Base-by-base conservation (phyloP, 768 basidiomycete genomes). In the Rossbeevera mucosa region DNA sequence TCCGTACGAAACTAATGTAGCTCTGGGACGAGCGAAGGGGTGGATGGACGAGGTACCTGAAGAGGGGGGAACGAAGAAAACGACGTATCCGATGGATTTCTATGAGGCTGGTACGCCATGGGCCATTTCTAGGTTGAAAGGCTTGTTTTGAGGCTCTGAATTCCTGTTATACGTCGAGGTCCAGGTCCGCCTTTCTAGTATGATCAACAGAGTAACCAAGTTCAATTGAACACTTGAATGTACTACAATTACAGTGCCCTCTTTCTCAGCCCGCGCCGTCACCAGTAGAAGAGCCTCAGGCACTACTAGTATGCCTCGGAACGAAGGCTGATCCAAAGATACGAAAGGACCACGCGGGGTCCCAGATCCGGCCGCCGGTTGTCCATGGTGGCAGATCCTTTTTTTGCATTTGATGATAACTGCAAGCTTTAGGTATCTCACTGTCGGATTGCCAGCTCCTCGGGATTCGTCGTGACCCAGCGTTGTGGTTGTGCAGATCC, bases 81-180 rank as follows among this genome's bases (percentile, higher is more conserved):
- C 57, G 50, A 72, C 73, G 7, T 98, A 99, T 72, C 88, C 91
- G 3, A 99, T 99, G 96, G 91, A 99, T 70, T 99, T 98, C 69
- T 99, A 98, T 59, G 78, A 80, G 28, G 88, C 84, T 7, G 86
- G 84, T 3, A 88, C 80, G 55, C 84, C 83, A 1, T 91, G 89
- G 89, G 83, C 90, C 0, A 58, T 77, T 20, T 80, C 88, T 18
- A 78, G 88, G 64, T 60, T 70, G 28, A 86, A 77, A 41, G 83
- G 76, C 8, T 69, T 65, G 22, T 82, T 81, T 59, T 64, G 49
- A 63, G 20, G n/a, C n/a, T n/a, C n/a, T 30, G 5, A 38, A 18
- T 38, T 38, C 9, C 33, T 29, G 28, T 33, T n/a, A 16, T 33
- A 33, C 7, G 6, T 7, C 7, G 28, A 29, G 9, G 31, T n/a